Base-by-base conservation (phyloP, 495 filamentous ascomycete genomes). In the Penicillium nucicola region DNA sequence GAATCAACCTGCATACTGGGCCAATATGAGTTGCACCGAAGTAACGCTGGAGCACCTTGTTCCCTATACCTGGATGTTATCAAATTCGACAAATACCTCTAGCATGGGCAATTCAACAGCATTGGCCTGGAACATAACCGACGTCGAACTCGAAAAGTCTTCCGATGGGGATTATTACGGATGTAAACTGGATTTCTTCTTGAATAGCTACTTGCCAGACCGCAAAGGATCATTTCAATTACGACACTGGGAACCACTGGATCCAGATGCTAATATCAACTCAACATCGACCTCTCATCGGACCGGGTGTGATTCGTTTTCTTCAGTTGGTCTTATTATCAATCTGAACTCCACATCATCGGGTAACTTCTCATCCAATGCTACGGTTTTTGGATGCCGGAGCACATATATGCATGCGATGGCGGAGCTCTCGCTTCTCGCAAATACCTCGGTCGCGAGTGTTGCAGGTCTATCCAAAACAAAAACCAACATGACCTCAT, bases 1-100 rank as follows among this genome's bases (percentile, higher is more conserved):
- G 11, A 57, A 56, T 20, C 58, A 67, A 39, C 37, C 49, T 1
- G 47, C 61, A 0, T 64, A 64, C 22, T 67, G 64, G 64, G 30
- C 61, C 2, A 46, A 64, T 11, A 11, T 58, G n/a, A 50, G 10
- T 1, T 67, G 64, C 13, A 23, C 22, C 14, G 23, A 54, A 13
- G 9, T 18, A 2, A 13, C 32, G 8, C 22, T 55, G 4, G 14
- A 5, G 4, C 15, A 39, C 1, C 17, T 52, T 8, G n/a, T 52
- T 25, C 49, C 45, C 1, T 12, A 14, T 11, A 38, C 23, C 1
- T 9, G 25, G 38, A 37, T 1, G 3, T 10, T 19, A 19, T 18
- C 15, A 13, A 15, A 35, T 13, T 35, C 33, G 3, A 35, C 33
- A 2, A 15, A 14, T 35, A 7, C 25, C 10, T 1, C 25, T 14